Evolutionary conservation across 495 filamentous ascomycete species (phyloP), one percentile per base, ranked within the genome.

Genomic region (Penicillium waksmanii): DNA sequence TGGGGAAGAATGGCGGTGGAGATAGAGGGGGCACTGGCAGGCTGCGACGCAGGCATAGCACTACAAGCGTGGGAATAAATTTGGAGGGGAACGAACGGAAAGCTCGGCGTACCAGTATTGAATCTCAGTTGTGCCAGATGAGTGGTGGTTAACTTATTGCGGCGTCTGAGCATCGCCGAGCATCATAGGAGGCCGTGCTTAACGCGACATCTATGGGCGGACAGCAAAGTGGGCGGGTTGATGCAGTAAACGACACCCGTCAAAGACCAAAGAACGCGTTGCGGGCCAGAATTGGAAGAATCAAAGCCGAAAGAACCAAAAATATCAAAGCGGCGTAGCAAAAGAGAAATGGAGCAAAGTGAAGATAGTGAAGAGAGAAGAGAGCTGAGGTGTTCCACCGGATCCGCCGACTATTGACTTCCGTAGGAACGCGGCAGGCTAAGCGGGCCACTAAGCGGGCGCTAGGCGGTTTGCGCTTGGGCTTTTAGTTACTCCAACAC

Each of bases 151-250:
- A 53, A 42, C 55, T 57, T 67, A 51, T 69, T 64, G 34, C 51
- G 58, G 50, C 59, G 71, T 59, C 68, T 72, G 65, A 67, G 63
- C 69, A 76, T 73, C 60, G 67, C 64, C 67, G 67, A 66, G 64
- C 67, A 66, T 57, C 55, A 53, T 21, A 48, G 34, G 50, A 51
- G 13, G 34, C 50, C 36, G 51, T 35, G 53, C 13, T 51, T 40
- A 56, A 38, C 19, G 58, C 38, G 31, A 58, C 59, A 66, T 66
- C 55, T 59, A 35, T 25, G 36, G 27, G n/a, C 19, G 31, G 40
- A 23, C 23, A 13, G 10, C 15, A 40, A 9, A 40, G 3, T 6
- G 19, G 17, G 33, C 15, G 31, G 31, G 33, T 10, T 12, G 36
- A 38, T 3, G 40, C 40, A 56, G 17, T 43, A 3, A 47, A 4